Base-by-base conservation (phyloP, 2,329 filamentous ascomycete species). In the Penicillium sp. region DNA sequence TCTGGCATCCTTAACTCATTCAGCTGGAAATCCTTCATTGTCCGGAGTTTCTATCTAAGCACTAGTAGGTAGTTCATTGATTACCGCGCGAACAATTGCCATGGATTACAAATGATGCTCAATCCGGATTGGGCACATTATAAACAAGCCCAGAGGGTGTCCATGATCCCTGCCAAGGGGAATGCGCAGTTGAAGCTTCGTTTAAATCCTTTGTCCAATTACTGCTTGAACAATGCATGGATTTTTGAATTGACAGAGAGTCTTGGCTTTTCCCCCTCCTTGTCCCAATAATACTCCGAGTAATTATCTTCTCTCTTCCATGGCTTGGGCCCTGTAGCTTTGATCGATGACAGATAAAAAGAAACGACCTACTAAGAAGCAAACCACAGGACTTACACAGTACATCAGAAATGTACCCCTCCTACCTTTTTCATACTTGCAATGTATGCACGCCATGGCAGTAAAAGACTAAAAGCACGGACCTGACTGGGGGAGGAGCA, bases 181-280 rank as follows among this genome's bases (percentile, higher is more conserved):
- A 33, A 42, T 37, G 44, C 35, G 37, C 24, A 35, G 47, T 24
- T 47, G 53, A 64, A 68, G 58, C 61, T 64, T 61, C 49, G 58
- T 44, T 59, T 30, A 42, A 35, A 56, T 40, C 53, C 28, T 53
- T 50, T 30, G 24, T 12, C 33, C 60, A 61, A 59, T 58, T 55
- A 53, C 50, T 50, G 17, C 58, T 54, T 55, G 60, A 56, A 56
- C 60, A 63, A 62, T 68, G 58, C 51, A 56, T 56, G 59, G 53
- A 61, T 56, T 42, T 53, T 45, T 37, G 62, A 22, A 49, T 17
- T 13, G 49, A 22, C 30, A 59, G 17, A 28, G 30, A 35, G 45
- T 30, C 65, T 64, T 62, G 45, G 60, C 55, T 30, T 24, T 56
- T 5, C 8, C 49, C 22, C 49, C 7, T 17, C 30, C n/a, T 19